phyloP scores from a whole-genome alignment of 805 yeast species.

The Monosporozyma aquatica region DNA sequence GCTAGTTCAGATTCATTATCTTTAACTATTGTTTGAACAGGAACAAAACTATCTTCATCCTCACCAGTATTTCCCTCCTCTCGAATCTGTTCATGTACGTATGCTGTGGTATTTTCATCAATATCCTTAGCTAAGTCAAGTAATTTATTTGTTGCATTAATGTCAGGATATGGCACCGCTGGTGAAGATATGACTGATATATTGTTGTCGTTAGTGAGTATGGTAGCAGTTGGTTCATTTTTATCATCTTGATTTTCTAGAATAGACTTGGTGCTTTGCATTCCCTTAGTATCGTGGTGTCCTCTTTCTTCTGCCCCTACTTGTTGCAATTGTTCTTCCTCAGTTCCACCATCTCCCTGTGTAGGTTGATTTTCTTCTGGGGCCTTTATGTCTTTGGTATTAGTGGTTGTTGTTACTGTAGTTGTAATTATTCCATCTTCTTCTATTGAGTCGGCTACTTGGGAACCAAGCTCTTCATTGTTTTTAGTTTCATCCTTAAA shows the following conservation, averaged over 20 bases:
- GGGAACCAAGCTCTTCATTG: too few relatives aligned
- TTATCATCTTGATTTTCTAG: background rate
- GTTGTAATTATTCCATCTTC: too few relatives aligned
- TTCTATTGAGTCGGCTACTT: too few relatives aligned
- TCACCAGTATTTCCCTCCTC: background rate
- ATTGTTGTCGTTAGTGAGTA: background rate
- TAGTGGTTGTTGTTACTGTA: too few relatives aligned
- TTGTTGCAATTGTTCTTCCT: too few relatives aligned
- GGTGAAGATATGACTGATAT: background rate
- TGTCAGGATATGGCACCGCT: background rate
- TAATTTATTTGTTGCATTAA: background rate
- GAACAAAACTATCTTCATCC: background rate
- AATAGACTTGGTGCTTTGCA: too few relatives aligned
- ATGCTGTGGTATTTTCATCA: conserved; percentile 1
- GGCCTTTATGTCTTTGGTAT: too few relatives aligned
- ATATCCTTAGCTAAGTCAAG: background rate
- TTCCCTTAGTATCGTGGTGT: too few relatives aligned
- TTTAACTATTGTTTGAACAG: conserved; percentile 2
- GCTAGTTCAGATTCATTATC: conserved; percentile 5
- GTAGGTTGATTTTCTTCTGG: too few relatives aligned
- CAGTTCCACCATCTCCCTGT: too few relatives aligned
- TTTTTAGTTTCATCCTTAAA: too few relatives aligned
- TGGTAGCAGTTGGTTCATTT: background rate
- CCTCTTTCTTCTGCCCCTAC: too few relatives aligned
- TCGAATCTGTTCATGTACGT: background rate